Conservation (phyloP, 2,329 filamentous ascomycete species). For the Talaromyces sp. region DNA sequence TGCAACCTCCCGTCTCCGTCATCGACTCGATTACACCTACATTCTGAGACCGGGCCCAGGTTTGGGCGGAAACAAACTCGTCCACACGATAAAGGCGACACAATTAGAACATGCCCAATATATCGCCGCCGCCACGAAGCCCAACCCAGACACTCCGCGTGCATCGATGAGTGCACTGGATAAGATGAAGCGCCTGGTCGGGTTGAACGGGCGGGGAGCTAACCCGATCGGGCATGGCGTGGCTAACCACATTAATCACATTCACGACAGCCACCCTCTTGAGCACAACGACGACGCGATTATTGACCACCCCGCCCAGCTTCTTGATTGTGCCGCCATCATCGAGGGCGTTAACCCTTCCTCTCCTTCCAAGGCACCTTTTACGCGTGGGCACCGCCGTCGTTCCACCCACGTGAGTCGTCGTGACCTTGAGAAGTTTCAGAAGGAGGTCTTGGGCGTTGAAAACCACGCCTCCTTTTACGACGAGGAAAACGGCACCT, state of each 20-base stretch:
- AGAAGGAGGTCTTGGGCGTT: conserved; percentile 39
- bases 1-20: conserved; percentile 14
- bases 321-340: conserved; percentile 28
- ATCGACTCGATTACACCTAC: conserved; percentile 24
- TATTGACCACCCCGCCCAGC: conserved; percentile 2
- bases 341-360: conserved; percentile 34
- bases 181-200: conserved; percentile 23
- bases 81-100: background rate
- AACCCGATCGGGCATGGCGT: conserved; percentile 19
- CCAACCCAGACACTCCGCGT: background rate
- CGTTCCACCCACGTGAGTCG: conserved; percentile 46
- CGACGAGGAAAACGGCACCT: conserved; percentile 33
- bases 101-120: background rate
- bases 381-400: conserved; percentile 44
- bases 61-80: background rate
- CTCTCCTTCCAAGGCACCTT: conserved; percentile 37
- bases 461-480: conserved; percentile 32
- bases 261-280: conserved; percentile 7
- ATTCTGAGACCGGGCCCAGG: background rate
- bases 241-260: conserved; percentile 4
- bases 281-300: conserved; percentile 4
- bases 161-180: conserved; percentile 19
- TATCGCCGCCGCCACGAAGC: background rate
- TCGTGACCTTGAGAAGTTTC: conserved; percentile 42
- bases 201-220: conserved; percentile 18